A percentile compares a stretch with the other conserved stretches of the same genome.
phyloP scores from a whole-genome alignment of 768 basidiomycete genomes.

The Boletellus emodensis region DNA sequence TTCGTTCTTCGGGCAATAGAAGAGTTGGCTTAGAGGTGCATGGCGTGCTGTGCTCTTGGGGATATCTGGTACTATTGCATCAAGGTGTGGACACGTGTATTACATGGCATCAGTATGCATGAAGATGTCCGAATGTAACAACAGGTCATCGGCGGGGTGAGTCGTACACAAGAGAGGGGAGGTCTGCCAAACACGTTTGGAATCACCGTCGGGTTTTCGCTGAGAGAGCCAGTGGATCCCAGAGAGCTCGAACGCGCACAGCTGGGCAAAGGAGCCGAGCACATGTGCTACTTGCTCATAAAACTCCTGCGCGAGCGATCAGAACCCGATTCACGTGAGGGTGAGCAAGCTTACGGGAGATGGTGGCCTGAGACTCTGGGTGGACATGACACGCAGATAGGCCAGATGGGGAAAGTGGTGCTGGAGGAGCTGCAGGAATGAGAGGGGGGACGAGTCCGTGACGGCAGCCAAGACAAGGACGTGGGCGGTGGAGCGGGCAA shows the following conservation, averaged over 20 bases:
- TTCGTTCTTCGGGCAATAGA: slow-evolving; percentile 48
- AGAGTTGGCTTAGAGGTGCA: slow-evolving; percentile 29
- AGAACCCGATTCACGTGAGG: slow-evolving; percentile 9
- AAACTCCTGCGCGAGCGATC: slow-evolving; percentile 44
- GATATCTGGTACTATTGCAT: slow-evolving; percentile 1
- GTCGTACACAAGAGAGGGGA: slow-evolving; percentile 37
- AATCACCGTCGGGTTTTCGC: slow-evolving; percentile 39
- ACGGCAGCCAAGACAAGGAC: slow-evolving; percentile 57
- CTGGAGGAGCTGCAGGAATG: slow-evolving; percentile 55
- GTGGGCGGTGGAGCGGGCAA: slow-evolving; percentile 47
- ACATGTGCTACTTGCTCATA: slow-evolving; percentile 56
- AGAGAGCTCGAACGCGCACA: slow-evolving; percentile 67
- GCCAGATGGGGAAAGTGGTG: slow-evolving; percentile 55
- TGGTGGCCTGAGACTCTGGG: slow-evolving; percentile 48
- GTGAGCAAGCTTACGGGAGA: slow-evolving; percentile 40
- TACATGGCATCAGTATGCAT: slow-evolving; percentile 28
- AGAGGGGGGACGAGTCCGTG: slow-evolving; percentile 53
- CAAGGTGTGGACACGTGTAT: background rate
- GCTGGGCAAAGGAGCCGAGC: slow-evolving; percentile 55
- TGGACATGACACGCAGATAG: slow-evolving; percentile 64
- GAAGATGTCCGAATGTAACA: slow-evolving; percentile 29
- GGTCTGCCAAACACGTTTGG: slow-evolving; percentile 52
- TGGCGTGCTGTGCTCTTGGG: background rate
- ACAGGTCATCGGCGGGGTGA: slow-evolving; percentile 29
- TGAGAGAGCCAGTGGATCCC: slow-evolving; percentile 72